A percentile compares a stretch with the other conserved stretches of the same genome.
Conservation (phyloP, 768 basidiomycete species). For the Chalciporus sphaerocephalus region DNA sequence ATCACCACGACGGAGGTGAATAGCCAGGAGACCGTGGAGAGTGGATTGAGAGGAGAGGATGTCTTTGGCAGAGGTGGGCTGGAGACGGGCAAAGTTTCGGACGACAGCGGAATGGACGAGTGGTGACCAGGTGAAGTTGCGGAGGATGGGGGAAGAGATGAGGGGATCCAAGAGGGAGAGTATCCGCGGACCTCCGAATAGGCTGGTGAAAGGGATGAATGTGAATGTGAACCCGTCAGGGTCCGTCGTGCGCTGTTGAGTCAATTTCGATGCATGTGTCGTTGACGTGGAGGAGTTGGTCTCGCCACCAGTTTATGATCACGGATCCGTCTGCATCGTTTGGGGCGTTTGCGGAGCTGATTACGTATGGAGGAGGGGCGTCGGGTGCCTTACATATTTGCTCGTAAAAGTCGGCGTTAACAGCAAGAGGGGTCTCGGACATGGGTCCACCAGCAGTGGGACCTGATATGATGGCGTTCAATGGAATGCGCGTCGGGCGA, state of each 20-base stretch:
- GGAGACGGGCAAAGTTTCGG: constrained; percentile 44
- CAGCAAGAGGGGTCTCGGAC: constrained; percentile 31
- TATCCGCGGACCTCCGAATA: constrained; percentile 42
- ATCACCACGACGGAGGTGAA: constrained; percentile 58
- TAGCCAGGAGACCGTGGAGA: constrained; percentile 45
- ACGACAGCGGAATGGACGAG: constrained; percentile 47
- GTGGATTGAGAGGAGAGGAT: constrained; percentile 20
- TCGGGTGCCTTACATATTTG: constrained; percentile 39
- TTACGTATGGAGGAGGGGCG: constrained; percentile 25
- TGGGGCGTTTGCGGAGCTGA: constrained; percentile 36
- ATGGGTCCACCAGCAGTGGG: constrained; percentile 49
- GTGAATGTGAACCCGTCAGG: neutral
- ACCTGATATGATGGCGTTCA: constrained; percentile 57
- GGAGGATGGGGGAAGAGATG: constrained; percentile 44
- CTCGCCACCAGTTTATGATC: constrained; percentile 50
- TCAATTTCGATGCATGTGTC: constrained; percentile 45
- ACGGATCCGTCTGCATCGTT: constrained; percentile 36
- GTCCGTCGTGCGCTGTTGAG: constrained; percentile 26
- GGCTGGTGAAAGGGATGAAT: constrained; percentile 24
- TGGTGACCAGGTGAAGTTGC: constrained; percentile 50
- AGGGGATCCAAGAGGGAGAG: constrained; percentile 43
- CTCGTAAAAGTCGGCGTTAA: constrained; percentile 49
- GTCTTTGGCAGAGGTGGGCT: constrained; percentile 28
- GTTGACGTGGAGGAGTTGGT: constrained; percentile 33
- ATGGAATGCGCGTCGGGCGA: constrained; percentile 48